Evolutionary conservation across 2,329 filamentous ascomycete genomes (phyloP).

Genomic region (Teratosphaeria pseudoeucalypti): DNA sequence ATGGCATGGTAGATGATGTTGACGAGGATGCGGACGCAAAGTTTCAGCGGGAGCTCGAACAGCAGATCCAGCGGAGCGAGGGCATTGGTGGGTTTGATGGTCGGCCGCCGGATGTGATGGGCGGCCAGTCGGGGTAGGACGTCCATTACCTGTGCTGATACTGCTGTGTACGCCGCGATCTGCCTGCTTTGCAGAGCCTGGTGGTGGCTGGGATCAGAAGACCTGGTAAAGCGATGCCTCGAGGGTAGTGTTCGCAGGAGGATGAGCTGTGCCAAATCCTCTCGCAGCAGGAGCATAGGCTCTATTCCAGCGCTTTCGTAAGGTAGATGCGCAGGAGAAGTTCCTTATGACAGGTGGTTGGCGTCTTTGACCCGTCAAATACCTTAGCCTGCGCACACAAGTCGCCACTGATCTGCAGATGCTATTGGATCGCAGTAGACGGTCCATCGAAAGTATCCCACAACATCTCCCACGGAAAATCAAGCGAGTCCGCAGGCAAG

Average conservation of each 20-base stretch:
- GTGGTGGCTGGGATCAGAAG: too few relatives aligned
- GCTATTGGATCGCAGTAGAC: background rate
- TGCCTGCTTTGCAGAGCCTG: too few relatives aligned
- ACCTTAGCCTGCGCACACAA: background rate
- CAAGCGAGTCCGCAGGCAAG: slow-evolving; percentile 6
- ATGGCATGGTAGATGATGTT: slow-evolving; percentile 1
- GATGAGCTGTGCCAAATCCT: too few relatives aligned
- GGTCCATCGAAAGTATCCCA: slow-evolving; percentile 6
- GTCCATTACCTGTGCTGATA: background rate
- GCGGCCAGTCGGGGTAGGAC: background rate
- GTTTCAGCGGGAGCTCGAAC: background rate
- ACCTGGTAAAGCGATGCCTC: too few relatives aligned
- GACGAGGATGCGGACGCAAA: slow-evolving; percentile 2
- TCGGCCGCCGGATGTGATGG: background rate
- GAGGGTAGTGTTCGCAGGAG: too few relatives aligned
- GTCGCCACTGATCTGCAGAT: background rate
- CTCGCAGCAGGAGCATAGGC: background rate
- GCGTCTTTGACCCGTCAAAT: too few relatives aligned
- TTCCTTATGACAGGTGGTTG: too few relatives aligned
- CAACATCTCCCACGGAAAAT: slow-evolving; percentile 7
- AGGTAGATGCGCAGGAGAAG: too few relatives aligned
- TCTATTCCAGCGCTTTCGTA: background rate
- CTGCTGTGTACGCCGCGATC: background rate
- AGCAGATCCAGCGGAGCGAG: background rate
- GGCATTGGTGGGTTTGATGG: background rate